Percentiles rank a stretch among this genome's conserved stretches.
These are phyloP conservation scores for Termitomyces sp. DNA, from an alignment of 768 basidiomycete genomes.

Conservation along the genomic window DNA sequence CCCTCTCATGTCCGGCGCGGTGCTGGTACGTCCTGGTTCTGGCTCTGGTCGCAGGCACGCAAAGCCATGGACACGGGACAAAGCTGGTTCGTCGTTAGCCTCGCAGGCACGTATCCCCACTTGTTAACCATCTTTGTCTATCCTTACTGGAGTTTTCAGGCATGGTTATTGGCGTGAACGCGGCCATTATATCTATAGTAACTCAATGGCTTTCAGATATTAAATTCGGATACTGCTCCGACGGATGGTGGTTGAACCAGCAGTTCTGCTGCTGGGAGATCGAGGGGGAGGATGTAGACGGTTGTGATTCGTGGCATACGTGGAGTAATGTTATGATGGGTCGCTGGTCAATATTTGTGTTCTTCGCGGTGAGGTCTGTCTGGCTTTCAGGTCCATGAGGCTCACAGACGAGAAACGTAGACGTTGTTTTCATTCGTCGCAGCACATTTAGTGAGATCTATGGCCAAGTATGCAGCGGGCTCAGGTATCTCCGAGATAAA, in stretches of 20 bases:
- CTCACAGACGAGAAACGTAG: constrained; percentile 35
- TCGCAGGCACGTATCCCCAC: constrained; percentile 65
- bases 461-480: constrained; percentile 94
- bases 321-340: constrained; percentile 75
- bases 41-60: constrained; percentile 58
- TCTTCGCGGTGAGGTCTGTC: constrained; percentile 63
- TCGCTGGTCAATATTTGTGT: constrained; percentile 81
- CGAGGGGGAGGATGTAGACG: constrained; percentile 69
- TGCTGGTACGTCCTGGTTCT: constrained; percentile 34
- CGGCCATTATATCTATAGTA: constrained; percentile 91
- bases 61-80: constrained; percentile 66
- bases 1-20: background rate
- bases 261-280: constrained; percentile 99
- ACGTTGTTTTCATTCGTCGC: constrained; percentile 78
- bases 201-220: constrained; percentile 98
- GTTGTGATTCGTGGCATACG: constrained; percentile 87
- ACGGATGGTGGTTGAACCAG: constrained; percentile 98
- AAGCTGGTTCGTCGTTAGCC: constrained; percentile 87
- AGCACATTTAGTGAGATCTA: constrained; percentile 79
- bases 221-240: constrained; percentile 94
- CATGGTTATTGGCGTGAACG: constrained; percentile 85
- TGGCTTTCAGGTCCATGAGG: background rate
- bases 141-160: constrained; percentile 39
- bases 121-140: background rate
- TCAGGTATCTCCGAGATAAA: constrained; percentile 99